Percentiles rank a stretch among this genome's conserved stretches.
These are phyloP conservation scores for Fusarium abutilonis DNA, from an alignment of 2,329 filamentous ascomycete species.

Conservation along the genomic window DNA sequence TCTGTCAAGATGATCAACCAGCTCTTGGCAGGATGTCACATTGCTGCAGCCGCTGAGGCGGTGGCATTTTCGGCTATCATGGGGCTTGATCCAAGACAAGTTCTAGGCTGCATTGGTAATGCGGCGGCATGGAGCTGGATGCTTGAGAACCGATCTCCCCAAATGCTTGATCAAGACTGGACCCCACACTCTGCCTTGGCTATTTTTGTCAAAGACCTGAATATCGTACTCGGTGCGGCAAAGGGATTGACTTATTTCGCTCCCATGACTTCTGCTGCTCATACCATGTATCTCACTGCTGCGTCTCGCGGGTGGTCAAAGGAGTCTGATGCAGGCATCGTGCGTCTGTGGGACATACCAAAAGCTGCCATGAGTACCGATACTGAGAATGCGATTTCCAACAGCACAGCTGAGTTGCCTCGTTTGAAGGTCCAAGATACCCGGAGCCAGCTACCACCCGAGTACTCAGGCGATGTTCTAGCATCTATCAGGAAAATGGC, in stretches of 20 bases:
- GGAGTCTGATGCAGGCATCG: background rate
- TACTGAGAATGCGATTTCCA: background rate
- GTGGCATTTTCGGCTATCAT: background rate
- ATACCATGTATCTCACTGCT: background rate
- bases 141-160: background rate
- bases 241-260: background rate
- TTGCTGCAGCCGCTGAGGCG: background rate
- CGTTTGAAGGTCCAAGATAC: background rate
- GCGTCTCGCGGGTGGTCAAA: background rate
- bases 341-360: background rate
- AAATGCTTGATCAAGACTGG: background rate
- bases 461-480: background rate
- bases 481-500: background rate
- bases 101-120: background rate
- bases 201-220: background rate
- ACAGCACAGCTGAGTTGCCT: background rate
- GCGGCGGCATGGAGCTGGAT: background rate
- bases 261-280: background rate
- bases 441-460: background rate
- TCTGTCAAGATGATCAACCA: conserved; percentile 7
- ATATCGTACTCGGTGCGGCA: background rate
- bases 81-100: background rate
- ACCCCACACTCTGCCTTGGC: background rate
- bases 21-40: conserved; percentile 3
- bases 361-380: background rate